Evolutionary conservation across 352 stramenopile species (phyloP), one percentile per base, ranked within the genome.

Genomic region (Thalassiosira pacifica): DNA sequence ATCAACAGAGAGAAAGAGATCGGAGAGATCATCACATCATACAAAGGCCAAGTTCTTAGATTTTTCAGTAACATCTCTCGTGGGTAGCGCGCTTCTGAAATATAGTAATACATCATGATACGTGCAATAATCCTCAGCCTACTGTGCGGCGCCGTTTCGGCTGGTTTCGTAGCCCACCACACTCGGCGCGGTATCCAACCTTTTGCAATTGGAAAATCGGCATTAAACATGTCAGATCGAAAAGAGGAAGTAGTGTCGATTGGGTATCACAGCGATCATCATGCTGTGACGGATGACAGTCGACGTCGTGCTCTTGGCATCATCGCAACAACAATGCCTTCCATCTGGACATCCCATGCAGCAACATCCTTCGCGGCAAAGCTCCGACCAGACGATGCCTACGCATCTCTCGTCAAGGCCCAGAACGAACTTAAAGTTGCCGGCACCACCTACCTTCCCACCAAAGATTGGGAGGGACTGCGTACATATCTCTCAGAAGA

Each of bases 301-400:
- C 37, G 37, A 48, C 37, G 37, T 13, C 37, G 37, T 13, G 37
- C 37, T 13, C 37, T 48, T 48, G 13, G 6, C 37, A 48, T 48
- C 37, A 48, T 48, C 13, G 13, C 37, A 48, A 48, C 37, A 48
- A 48, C 37, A 48, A 13, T 48, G 37, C 37, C 37, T 48, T 48
- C 37, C 37, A 48, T 48, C 37, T 48, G 37, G 37, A 13, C 37
- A 48, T 48, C 37, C 37, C 37, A 48, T 13, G 37, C 37, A 48
- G 37, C 37, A 48, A 48, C 37, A 48, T 48, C 37, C 37, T 48
- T 48, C 22, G 29, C 59, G 8, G 11, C 31, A 6, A 80, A 71
- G 18, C 42, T 80, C 24, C 31, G 64, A 52, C 72, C 72, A 64
- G 60, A 71, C 48, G 42, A 61, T 11, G 75, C 75, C 9, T 82